Evolutionary conservation across 2,329 filamentous ascomycete species (phyloP), one percentile per base, ranked within the genome.

Genomic region (Venturia oleaginea): DNA sequence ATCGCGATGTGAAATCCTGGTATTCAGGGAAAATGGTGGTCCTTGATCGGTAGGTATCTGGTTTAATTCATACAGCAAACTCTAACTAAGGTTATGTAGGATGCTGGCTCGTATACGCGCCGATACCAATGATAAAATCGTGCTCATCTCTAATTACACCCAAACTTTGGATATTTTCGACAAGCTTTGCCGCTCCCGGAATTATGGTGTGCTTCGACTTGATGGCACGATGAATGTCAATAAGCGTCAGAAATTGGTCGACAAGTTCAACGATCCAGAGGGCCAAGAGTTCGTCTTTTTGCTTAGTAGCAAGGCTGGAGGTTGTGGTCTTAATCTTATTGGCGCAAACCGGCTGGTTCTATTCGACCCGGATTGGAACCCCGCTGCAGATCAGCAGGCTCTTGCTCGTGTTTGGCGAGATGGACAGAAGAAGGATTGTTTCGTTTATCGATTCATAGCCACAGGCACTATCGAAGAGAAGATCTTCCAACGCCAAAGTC

Each of bases 1-100:
- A 97, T 73, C 86, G 94, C 48, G 94, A 99, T 68, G 81, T 97
- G 70, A 96, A 94, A 74, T 85, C 92, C 1, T 96, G 90, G 90
- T 97, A 97, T 74, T 97, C 92, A 2, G 95, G 94, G 60, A 99
- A 99, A 76, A 97, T 99, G 92, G 87, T 91, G 71, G 94, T 99
- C 3, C 84, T 99, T n/a, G 94, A 97, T 72, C 87, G 92, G 67
- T 68, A 54, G 43, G 59, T 59, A 15, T 11, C 19, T 32, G 54
- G 4, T 24, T 24, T 34, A 8, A 27, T 19, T 57, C 27, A 2
- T 30, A 32, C 34, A 22, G 8, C 15, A 42, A 46, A 42, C 59
- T 27, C 19, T 42, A n/a, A 57, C 30, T 57, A 57, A 57, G n/a
- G 32, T 34, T 19, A 3, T 46, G 42, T 24, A 69, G 76, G 65